Conservation (phyloP, 2,329 filamentous ascomycete species). For the Trichophyton equinum region DNA sequence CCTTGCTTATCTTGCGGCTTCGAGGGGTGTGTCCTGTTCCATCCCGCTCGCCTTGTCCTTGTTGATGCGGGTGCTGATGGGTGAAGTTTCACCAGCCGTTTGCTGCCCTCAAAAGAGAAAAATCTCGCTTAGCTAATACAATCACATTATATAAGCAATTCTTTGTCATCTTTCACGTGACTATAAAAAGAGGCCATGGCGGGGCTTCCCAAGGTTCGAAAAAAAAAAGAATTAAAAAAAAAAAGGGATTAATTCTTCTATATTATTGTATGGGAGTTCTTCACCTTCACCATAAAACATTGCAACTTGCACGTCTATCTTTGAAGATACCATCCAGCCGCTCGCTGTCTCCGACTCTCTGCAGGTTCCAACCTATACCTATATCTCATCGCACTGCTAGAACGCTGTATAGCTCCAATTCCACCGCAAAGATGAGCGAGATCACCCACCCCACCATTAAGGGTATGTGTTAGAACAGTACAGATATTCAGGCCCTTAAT, state of each 20-base stretch:
- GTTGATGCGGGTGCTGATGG: neutral
- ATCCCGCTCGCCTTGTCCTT: neutral
- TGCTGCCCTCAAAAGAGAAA: neutral
- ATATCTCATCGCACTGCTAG: neutral
- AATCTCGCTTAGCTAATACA: neutral
- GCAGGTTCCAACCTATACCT: neutral
- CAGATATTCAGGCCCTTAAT: conserved; percentile 1
- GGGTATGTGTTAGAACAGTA: conserved; percentile 36
- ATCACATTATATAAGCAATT: neutral
- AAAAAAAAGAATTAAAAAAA: neutral
- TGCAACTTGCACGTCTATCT: neutral
- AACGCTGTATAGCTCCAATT: neutral
- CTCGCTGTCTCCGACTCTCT: neutral
- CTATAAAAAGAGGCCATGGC: neutral
- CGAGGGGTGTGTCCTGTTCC: neutral
- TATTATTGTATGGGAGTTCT: neutral
- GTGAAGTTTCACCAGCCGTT: too few species aligned
- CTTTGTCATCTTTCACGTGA: neutral
- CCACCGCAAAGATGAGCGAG: conserved; percentile 48
- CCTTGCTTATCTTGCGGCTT: neutral
- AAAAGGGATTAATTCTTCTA: neutral
- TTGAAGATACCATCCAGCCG: neutral
- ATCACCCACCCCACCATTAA: conserved; percentile 66
- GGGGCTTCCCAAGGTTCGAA: neutral
- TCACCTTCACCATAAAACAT: neutral